A percentile compares a stretch with the other conserved stretches of the same genome.
Conservation (phyloP, 2,329 filamentous ascomycete genomes). For the Colletotrichum siamense region DNA sequence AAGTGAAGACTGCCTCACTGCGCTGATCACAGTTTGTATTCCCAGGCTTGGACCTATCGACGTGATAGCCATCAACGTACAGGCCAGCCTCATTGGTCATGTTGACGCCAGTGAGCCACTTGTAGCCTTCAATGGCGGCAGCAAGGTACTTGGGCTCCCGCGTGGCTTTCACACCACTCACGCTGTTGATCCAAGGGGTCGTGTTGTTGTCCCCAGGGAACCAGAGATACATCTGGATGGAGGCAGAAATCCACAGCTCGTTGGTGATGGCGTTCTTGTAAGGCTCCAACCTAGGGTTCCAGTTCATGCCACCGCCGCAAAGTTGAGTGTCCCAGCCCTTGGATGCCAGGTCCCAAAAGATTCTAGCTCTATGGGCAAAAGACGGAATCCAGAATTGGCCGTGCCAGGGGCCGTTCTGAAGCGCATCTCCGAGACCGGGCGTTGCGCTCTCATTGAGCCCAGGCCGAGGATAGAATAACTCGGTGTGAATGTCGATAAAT, state of each 20-base stretch:
- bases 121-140: slow-evolving; percentile 79
- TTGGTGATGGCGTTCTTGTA: slow-evolving; percentile 99
- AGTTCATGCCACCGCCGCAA: slow-evolving; percentile 88
- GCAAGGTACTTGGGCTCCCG: slow-evolving; percentile 70
- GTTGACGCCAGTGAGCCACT: slow-evolving; percentile 78
- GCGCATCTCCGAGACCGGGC: slow-evolving; percentile 31
- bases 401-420: slow-evolving; percentile 67
- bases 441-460: slow-evolving; percentile 26
- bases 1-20: slow-evolving; percentile 91
- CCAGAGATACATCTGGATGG: slow-evolving; percentile 86
- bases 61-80: slow-evolving; percentile 89
- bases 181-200: slow-evolving; percentile 63
- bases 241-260: slow-evolving; percentile 85
- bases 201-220: slow-evolving; percentile 82
- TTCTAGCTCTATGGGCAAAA: slow-evolving; percentile 81
- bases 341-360: slow-evolving; percentile 85
- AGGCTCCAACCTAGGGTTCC: slow-evolving; percentile 79
- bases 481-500: slow-evolving; percentile 75
- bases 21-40: slow-evolving; percentile 79
- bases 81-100: slow-evolving; percentile 81
- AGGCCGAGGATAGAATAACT: slow-evolving; percentile 58
- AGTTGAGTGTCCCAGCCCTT: slow-evolving; percentile 82
- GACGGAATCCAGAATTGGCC: slow-evolving; percentile 76
- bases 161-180: slow-evolving; percentile 23
- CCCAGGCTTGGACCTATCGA: slow-evolving; percentile 64